Conservation (phyloP, 2,329 filamentous ascomycete species). For the Neospermospora avenae region DNA sequence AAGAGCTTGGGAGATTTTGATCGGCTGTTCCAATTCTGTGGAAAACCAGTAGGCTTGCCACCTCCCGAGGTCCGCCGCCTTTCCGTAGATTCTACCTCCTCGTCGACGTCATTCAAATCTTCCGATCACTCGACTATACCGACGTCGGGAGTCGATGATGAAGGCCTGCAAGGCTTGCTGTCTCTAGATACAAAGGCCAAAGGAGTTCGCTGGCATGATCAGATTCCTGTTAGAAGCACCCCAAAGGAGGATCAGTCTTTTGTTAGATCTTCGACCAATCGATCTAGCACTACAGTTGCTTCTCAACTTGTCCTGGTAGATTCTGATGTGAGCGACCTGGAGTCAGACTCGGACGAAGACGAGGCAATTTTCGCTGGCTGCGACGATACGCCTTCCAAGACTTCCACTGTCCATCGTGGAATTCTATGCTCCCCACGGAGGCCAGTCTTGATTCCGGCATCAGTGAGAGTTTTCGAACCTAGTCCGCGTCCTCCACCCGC, state of each 20-base stretch:
- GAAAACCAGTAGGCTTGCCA: constrained; percentile 14
- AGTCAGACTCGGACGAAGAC: constrained; percentile 37
- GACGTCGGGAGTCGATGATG: constrained; percentile 18
- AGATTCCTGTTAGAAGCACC: neutral
- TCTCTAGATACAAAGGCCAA: constrained; percentile 13
- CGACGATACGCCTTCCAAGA: neutral
- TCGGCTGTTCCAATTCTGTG: constrained; percentile 21
- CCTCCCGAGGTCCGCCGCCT: constrained; percentile 1
- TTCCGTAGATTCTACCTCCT: constrained; percentile 8
- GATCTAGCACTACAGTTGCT: constrained; percentile 1
- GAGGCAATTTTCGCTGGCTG: neutral
- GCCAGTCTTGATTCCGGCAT: neutral
- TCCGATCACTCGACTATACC: constrained; percentile 16
- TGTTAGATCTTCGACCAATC: neutral
- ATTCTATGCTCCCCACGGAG: neutral
- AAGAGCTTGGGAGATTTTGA: constrained; percentile 26
- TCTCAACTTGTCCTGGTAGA: neutral
- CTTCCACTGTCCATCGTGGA: neutral
- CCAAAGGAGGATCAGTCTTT: constrained; percentile 1
- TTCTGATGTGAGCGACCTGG: constrained; percentile 23
- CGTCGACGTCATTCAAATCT: constrained; percentile 11
- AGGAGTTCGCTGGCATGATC: constrained; percentile 26
- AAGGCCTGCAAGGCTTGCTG: neutral
- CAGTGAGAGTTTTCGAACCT: constrained; percentile 7
- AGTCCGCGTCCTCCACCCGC: constrained; percentile 4